Evolutionary conservation across 805 yeast genomes (phyloP).

Genomic region (Metschnikowia matae): DNA sequence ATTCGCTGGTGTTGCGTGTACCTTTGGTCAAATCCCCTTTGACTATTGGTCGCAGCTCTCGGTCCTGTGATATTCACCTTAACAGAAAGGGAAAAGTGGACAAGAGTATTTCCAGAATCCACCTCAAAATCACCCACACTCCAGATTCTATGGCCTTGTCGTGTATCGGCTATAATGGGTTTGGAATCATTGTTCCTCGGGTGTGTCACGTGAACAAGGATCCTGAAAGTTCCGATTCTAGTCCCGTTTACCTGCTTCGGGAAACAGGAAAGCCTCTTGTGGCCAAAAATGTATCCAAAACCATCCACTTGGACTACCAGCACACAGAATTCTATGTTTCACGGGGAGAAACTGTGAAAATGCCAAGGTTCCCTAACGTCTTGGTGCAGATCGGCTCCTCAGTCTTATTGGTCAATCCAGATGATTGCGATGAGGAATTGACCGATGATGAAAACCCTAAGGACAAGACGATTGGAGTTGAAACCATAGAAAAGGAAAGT

Average conservation of each 20-base stretch:
- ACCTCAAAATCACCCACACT: constrained; percentile 49
- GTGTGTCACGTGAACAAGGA: constrained; percentile 30
- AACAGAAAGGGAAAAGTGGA: constrained; percentile 29
- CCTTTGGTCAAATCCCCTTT: constrained; percentile 42
- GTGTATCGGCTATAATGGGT: constrained; percentile 83
- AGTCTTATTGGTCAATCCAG: constrained; percentile 47
- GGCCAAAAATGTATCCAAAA: constrained; percentile 22
- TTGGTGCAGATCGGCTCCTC: constrained; percentile 72
- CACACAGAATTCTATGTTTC: constrained; percentile 55
- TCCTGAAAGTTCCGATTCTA: constrained; percentile 5
- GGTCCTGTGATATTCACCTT: constrained; percentile 49
- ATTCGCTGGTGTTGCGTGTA: constrained; percentile 28
- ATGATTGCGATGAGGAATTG: constrained; percentile 39
- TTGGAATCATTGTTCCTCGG: constrained; percentile 60
- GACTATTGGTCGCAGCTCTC: constrained; percentile 66
- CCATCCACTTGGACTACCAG: constrained; percentile 38
- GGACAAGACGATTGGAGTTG: not conserved
- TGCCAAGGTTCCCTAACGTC: constrained; percentile 62
- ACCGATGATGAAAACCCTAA: constrained; percentile 40
- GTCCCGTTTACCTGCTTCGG: constrained; percentile 18
- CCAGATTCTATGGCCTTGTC: constrained; percentile 46
- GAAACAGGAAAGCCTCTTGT: constrained; percentile 22
- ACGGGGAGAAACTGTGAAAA: constrained; percentile 56
- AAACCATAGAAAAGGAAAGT: no score
- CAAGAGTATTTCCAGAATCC: constrained; percentile 64